Percentiles rank a stretch among this genome's conserved stretches.
Conservation (phyloP, 2,329 filamentous ascomycete species). For the Colletotrichum abscissum region DNA sequence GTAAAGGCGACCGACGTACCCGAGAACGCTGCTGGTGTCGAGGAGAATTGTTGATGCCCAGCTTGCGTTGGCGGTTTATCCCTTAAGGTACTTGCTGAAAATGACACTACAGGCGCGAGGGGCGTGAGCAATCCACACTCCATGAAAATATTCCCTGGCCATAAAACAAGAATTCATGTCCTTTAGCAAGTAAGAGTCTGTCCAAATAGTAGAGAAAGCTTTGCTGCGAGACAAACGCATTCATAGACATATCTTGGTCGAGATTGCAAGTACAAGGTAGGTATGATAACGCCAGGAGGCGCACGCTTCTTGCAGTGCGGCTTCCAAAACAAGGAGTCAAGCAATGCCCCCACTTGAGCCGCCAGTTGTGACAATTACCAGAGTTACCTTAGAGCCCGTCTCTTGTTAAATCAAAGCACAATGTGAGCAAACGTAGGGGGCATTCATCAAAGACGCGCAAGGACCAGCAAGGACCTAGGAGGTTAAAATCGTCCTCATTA, state of each 20-base stretch:
- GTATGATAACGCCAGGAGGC: background rate
- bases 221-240: background rate
- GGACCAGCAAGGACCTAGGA: background rate
- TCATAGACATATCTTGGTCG: background rate
- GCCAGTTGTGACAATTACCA: background rate
- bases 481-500: background rate
- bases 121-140: background rate
- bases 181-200: background rate
- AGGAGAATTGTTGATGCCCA: conserved; percentile 77
- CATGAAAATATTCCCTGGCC: background rate
- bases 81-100: background rate
- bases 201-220: background rate
- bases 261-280: background rate
- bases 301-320: too few species aligned
- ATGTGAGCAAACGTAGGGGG: background rate
- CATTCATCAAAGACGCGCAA: background rate
- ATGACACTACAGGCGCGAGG: background rate
- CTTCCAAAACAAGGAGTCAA: too few species aligned
- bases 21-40: conserved; percentile 76
- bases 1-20: conserved; percentile 67
- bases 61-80: background rate
- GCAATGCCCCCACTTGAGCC: background rate
- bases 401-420: background rate
- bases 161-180: background rate
- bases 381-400: background rate